phyloP scores from a whole-genome alignment of 192 early-diverging fungal species.

The Podila minutissima region DNA sequence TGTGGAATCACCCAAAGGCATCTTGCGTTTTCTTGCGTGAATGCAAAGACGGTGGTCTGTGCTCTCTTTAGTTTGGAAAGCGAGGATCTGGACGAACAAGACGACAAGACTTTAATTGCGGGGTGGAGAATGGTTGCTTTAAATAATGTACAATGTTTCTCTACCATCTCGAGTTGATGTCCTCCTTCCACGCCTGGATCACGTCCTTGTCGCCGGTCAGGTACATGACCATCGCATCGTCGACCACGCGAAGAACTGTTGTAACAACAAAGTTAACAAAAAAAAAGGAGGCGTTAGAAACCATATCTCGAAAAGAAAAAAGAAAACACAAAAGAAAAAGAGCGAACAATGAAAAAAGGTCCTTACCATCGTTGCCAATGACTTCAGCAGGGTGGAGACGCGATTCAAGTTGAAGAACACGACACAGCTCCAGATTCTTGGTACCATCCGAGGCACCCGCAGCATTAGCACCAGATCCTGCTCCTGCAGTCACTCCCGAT shows the following conservation, averaged over 20 bases:
- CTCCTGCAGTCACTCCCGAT: not conserved
- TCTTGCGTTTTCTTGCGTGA: no score
- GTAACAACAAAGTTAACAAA: not conserved
- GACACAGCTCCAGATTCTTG: constrained; percentile 35
- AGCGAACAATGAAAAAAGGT: not conserved
- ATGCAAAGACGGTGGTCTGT: no score
- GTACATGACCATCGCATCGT: constrained; percentile 41
- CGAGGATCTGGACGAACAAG: not conserved
- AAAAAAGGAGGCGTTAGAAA: not conserved
- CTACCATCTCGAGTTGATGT: constrained; percentile 50
- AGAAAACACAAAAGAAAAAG: not conserved
- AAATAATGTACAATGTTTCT: not conserved
- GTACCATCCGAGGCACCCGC: not conserved
- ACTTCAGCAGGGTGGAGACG: constrained; percentile 44
- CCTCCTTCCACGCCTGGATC: constrained; percentile 45
- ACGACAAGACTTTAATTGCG: not conserved
- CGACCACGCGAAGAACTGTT: constrained; percentile 45
- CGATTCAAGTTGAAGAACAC: constrained; percentile 43
- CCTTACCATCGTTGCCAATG: constrained; percentile 51
- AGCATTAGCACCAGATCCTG: constrained; percentile 1
- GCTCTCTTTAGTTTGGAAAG: no score
- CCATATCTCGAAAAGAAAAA: not conserved
- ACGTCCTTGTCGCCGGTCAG: constrained; percentile 46
- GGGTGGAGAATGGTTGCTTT: not conserved
- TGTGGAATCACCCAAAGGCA: no score